These are phyloP conservation scores for Setaria viridis DNA, from an alignment of 202 grass and related monocot genomes.

Conservation along the genomic window DNA sequence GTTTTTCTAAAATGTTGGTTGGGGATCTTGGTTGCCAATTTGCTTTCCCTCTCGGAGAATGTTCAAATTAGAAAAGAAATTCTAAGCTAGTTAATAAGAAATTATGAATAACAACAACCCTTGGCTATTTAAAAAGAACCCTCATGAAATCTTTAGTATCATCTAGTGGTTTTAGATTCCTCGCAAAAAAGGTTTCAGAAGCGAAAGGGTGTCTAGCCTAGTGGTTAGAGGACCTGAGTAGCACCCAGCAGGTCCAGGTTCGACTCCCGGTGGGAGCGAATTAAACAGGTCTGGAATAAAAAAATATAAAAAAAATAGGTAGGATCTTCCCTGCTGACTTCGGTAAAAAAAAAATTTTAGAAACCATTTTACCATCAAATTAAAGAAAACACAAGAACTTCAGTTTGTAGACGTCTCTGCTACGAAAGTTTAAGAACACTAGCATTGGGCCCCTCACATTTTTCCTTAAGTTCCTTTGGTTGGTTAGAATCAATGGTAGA, in stretches of 20 bases:
- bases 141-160: not conserved
- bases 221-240: not conserved
- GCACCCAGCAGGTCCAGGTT: no score
- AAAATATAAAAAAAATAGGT: no score
- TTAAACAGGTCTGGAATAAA: no score
- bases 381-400: not conserved
- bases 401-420: not conserved
- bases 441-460: not conserved
- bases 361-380: not conserved
- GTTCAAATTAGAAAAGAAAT: no score
- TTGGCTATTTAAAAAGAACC: not conserved
- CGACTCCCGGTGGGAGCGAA: no score
- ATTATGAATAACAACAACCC: not conserved
- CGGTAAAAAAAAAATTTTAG: not conserved
- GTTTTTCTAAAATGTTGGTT: not conserved
- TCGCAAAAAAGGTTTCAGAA: no score
- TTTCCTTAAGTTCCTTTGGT: not conserved
- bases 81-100: not conserved
- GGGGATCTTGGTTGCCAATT: not conserved
- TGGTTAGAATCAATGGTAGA: not conserved
- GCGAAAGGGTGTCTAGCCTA: no score
- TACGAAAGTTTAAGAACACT: not conserved
- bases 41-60: not conserved
- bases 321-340: no score
- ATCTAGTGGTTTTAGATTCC: no score